Base-by-base conservation (phyloP, 495 filamentous ascomycete genomes). In the Penicillium pulvis region DNA sequence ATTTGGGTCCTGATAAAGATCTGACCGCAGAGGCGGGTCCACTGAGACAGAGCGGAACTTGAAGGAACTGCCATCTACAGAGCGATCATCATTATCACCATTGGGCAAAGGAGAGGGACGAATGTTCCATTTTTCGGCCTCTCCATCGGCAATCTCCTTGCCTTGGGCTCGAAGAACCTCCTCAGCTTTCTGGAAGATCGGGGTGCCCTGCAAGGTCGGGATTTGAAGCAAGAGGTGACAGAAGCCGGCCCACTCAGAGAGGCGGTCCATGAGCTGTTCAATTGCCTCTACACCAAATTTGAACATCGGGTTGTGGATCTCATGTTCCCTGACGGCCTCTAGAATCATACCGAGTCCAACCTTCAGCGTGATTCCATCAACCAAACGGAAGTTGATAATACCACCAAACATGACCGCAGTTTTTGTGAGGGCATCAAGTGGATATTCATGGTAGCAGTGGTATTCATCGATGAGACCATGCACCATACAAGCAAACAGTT, bases 241-340 rank as follows among this genome's bases (percentile, higher is more conserved):
- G 68, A 96, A 94, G 5, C 86, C 89, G 7, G 90, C 88, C 94
- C 95, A 98, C 64, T 98, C 94, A 5, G 81, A 80, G n/a, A 99
- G 82, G 44, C 92, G 86, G 31, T 82, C 78, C 45, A 88, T 85
- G 51, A 97, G 83, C 67, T 97, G 91, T 56, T 96, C 85, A 33
- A 99, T 86, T 8, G 94, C 95, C 68, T 98, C 93, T n/a, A 98
- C 82, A 1, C 94, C 94, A 69, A 99, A 99, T 62, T 97, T 97
- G 77, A 92, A 98, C 94, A 99, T 98, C 0, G 89, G 85, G 50
- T 90, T 83, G 16, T 93, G 88, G 10, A 89, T 83, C 6, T 81
- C 78, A 62, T 92, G 88, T 58, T 96, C 91, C 46, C 89, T 79
- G 12, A 98, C 92, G 14, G 95, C 90, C 71, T 99, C 93, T 31